Percentiles rank a stretch among this genome's conserved stretches.
phyloP scores from a whole-genome alignment of 2,329 filamentous ascomycete species.

The Trichoderma sp. region DNA sequence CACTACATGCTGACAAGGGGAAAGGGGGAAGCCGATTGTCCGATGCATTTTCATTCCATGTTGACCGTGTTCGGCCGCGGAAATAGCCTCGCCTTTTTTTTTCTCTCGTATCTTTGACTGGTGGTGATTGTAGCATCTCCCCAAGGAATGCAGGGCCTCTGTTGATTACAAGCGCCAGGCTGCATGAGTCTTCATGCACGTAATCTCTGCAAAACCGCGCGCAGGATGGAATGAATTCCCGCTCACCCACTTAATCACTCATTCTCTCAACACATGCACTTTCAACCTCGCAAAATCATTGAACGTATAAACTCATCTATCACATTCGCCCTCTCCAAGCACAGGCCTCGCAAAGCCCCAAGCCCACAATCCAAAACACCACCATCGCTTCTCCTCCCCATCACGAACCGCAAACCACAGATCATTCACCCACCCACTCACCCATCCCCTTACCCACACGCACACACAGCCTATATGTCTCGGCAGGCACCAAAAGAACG shows the following conservation, averaged over 20 bases:
- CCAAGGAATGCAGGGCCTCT: too few species aligned
- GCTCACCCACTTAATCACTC: background rate
- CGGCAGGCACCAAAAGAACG: slow-evolving; percentile 23
- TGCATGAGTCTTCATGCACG: too few species aligned
- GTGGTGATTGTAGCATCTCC: too few species aligned
- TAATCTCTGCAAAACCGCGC: too few species aligned
- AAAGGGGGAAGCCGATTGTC: background rate
- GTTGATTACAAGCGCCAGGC: too few species aligned
- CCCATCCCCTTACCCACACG: background rate
- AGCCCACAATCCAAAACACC: background rate
- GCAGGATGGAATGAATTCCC: background rate
- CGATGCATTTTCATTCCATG: too few species aligned
- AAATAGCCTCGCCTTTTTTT: background rate
- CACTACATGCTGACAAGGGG: too few species aligned
- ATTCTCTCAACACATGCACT: background rate
- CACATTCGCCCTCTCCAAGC: background rate
- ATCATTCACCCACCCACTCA: too few species aligned
- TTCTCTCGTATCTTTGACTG: too few species aligned
- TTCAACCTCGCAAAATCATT: background rate
- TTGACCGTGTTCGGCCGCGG: too few species aligned
- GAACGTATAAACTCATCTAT: background rate
- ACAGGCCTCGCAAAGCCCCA: background rate
- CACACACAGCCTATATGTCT: background rate
- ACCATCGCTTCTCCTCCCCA: background rate
- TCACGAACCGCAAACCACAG: too few species aligned